Evolutionary conservation across 805 yeast genomes (phyloP).

Genomic region (Naumovozyma dairenensis): DNA sequence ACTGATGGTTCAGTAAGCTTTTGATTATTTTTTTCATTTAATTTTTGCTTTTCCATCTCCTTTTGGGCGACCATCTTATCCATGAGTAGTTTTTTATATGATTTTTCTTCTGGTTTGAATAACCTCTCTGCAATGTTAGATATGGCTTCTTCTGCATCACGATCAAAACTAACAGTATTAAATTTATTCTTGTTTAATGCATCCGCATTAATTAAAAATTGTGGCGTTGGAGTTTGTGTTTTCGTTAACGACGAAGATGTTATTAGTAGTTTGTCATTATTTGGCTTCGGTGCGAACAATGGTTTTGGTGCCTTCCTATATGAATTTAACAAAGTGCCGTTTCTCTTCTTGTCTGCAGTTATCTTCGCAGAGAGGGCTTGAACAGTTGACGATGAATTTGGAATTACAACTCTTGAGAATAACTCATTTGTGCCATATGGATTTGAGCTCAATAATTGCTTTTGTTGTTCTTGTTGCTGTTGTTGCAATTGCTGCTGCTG

Average conservation of each 20-base stretch:
- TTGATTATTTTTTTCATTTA: too few species aligned
- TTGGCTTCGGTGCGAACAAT: slow-evolving; percentile 29
- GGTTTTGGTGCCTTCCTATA: slow-evolving; percentile 60
- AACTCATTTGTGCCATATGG: slow-evolving; percentile 79
- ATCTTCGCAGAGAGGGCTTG: slow-evolving; percentile 40
- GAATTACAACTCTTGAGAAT: slow-evolving; percentile 34
- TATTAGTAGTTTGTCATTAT: not conserved
- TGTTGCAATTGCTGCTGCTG: slow-evolving; percentile 7
- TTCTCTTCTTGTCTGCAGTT: slow-evolving; percentile 41
- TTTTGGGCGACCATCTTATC: too few species aligned
- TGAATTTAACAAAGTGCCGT: slow-evolving; percentile 48
- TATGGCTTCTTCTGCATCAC: slow-evolving; percentile 11
- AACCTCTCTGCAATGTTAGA: slow-evolving; percentile 12
- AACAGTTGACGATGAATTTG: slow-evolving; percentile 28
- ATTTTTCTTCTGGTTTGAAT: slow-evolving; percentile 21
- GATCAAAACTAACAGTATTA: slow-evolving; percentile 5
- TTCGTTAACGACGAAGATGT: slow-evolving; percentile 8
- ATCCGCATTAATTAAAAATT: too few species aligned
- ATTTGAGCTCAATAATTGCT: slow-evolving; percentile 32
- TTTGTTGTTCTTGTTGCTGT: slow-evolving; percentile 19
- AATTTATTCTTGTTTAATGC: too few species aligned
- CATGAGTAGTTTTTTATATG: slow-evolving; percentile 19
- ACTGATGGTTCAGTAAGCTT: too few species aligned
- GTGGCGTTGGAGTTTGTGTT: not conserved
- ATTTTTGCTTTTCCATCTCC: too few species aligned